Evolutionary conservation across 805 yeast species (phyloP), one percentile per base, ranked within the genome.

Genomic region (Candida namnaoensis): DNA sequence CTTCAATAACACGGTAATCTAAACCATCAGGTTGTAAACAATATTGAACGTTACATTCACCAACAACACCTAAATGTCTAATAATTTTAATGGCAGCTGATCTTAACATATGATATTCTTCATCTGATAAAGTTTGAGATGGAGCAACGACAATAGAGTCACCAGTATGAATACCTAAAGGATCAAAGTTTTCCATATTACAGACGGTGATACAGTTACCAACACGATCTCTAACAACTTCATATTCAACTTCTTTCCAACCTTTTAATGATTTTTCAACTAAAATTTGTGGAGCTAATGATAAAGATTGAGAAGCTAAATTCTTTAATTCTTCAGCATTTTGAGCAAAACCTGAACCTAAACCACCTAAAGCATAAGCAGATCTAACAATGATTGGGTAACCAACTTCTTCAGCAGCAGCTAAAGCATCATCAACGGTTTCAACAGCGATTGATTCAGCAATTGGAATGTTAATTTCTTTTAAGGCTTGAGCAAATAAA

Each of bases 101-200:
- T 71, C 99, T 82, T 57, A 91, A 79, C 99, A 91, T 93, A 69
- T 91, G 95, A 68, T 87, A 91, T 61, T 91, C 99, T 63, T 90
- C 95, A 65, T 91, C 99, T 34, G 96, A 84, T 56, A 91, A 71
- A 35, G 99, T 91, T 68, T 91, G 99, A 36, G 97, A 88, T 39
- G 99, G 99, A 42, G 99, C 99, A 58, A 93, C 96, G 39, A 91
- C 99, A 56, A 91, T 93, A 35, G 99, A 93, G 65, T 91, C 99
- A 71, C 99, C 99, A 43, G 99, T 91, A 69, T 91, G 99, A 56
- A 91, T 84, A 54, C 99, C 99, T 53, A 91, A 77, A 36, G 99
- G 99, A 66, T 91, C 99, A 54, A 91, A 91, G 72, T 91, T 91
- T 70, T 91, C 99, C 99, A 91, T 91, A 68, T 91, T 91, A 75